Evolutionary conservation across 1,139 yeast species (phyloP).

Genomic region (Suhomyces wounanorum): DNA sequence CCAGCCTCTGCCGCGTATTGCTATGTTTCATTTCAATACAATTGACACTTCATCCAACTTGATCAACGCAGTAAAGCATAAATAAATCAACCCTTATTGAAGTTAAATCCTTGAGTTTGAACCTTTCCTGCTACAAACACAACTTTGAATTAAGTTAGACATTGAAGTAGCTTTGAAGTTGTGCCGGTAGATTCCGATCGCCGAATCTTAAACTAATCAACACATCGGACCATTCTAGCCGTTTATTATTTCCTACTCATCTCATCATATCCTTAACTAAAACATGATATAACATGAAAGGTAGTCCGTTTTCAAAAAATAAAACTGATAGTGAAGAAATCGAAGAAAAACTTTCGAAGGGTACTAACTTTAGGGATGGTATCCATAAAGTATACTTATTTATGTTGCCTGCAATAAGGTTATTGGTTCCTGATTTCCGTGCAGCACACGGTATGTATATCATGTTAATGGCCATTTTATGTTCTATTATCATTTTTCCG

Average conservation of each 20-base stretch:
- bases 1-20: neutral
- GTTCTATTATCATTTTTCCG: conserved; percentile 44
- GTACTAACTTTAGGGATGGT: neutral
- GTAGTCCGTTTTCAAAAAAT: neutral
- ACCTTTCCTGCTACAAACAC: neutral
- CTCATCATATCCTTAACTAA: neutral
- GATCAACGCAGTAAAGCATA: neutral
- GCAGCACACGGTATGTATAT: neutral
- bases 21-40: neutral
- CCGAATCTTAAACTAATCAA: neutral
- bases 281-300: neutral
- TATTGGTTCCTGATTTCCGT: neutral
- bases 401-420: neutral
- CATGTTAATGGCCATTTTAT: neutral
- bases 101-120: too few relatives aligned
- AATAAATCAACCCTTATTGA: neutral
- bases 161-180: neutral
- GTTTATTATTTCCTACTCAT: neutral
- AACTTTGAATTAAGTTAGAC: neutral
- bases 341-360: neutral
- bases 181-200: neutral
- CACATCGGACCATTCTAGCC: neutral
- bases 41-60: neutral
- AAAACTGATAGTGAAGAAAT: neutral
- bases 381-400: neutral